Percentiles rank a stretch among this genome's conserved stretches.
phyloP scores from a whole-genome alignment of 768 basidiomycete genomes.

The Amanita pallidorosea region DNA sequence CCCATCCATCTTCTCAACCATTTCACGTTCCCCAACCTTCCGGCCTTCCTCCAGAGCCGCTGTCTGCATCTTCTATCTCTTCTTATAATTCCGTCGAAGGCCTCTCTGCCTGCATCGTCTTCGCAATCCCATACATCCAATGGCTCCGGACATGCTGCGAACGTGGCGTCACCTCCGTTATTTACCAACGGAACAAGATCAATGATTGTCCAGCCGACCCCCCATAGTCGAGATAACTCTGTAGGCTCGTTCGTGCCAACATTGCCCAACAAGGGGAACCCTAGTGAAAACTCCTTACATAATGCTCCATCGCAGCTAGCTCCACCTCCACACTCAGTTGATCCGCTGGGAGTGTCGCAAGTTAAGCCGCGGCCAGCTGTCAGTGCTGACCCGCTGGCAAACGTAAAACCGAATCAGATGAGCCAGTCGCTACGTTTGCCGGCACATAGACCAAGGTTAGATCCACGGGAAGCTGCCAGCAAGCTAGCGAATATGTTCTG shows the following conservation, averaged over 20 bases:
- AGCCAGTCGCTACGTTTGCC: conserved; percentile 63
- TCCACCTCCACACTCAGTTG: conserved; percentile 6
- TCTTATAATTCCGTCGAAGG: conserved; percentile 15
- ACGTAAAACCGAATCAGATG: conserved; percentile 52
- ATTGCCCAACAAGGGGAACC: conserved; percentile 5
- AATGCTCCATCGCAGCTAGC: conserved; percentile 7
- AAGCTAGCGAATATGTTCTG: conserved; percentile 88
- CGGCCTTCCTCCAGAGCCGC: conserved; percentile 7
- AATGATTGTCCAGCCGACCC: conserved; percentile 58
- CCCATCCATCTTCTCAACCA: conserved; percentile 14
- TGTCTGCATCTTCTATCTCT: conserved; percentile 16
- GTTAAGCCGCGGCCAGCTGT: conserved; percentile 17
- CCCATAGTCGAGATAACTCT: conserved; percentile 23
- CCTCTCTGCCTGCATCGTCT: conserved; percentile 15
- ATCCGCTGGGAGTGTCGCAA: conserved; percentile 21
- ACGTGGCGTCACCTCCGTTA: conserved; percentile 29
- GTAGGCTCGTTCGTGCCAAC: conserved; percentile 22
- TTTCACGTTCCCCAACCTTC: conserved; percentile 10
- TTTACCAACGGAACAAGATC: conserved; percentile 71
- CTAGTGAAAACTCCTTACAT: conserved; percentile 9
- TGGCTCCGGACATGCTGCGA: conserved; percentile 40
- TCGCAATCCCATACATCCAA: conserved; percentile 25
- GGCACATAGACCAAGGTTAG: conserved; percentile 62
- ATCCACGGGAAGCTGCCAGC: conserved; percentile 79
- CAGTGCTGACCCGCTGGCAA: conserved; percentile 54